Conservation (phyloP, 2,329 filamentous ascomycete genomes). For the Phialophora macrospora region DNA sequence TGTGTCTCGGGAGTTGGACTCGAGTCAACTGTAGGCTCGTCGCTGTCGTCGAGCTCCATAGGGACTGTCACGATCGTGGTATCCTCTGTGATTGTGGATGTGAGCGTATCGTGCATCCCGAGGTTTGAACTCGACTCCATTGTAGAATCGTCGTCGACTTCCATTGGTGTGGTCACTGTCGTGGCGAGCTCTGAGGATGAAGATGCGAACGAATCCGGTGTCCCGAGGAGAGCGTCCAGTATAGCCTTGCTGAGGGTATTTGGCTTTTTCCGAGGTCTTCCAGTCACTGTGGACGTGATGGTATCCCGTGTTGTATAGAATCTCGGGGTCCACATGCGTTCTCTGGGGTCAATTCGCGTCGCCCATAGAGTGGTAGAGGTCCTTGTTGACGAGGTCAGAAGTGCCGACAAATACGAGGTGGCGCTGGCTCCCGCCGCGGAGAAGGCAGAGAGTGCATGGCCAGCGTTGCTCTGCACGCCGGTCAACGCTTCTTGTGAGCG, state of each 20-base stretch:
- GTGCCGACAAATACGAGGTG: background rate
- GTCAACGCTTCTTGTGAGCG: background rate
- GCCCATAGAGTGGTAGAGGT: background rate
- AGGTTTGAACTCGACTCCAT: too few species aligned
- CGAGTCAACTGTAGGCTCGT: too few species aligned
- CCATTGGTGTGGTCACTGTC: background rate
- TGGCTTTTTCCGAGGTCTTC: background rate
- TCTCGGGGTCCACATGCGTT: background rate
- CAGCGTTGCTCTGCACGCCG: background rate
- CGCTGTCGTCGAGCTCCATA: too few species aligned
- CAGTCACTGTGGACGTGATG: background rate
- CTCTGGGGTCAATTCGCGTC: background rate
- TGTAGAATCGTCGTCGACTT: too few species aligned
- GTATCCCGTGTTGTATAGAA: background rate
- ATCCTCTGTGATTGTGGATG: background rate
- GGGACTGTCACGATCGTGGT: background rate
- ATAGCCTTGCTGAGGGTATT: background rate
- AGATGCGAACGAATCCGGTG: background rate
- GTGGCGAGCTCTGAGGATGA: too few species aligned
- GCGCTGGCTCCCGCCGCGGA: background rate
- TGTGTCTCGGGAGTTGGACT: too few species aligned
- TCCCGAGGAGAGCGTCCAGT: background rate
- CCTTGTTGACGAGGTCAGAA: background rate
- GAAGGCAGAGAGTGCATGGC: background rate
- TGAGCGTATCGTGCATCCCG: background rate